These are phyloP conservation scores for Claviceps pusilla DNA, from an alignment of 2,329 filamentous ascomycete species.

Conservation along the genomic window DNA sequence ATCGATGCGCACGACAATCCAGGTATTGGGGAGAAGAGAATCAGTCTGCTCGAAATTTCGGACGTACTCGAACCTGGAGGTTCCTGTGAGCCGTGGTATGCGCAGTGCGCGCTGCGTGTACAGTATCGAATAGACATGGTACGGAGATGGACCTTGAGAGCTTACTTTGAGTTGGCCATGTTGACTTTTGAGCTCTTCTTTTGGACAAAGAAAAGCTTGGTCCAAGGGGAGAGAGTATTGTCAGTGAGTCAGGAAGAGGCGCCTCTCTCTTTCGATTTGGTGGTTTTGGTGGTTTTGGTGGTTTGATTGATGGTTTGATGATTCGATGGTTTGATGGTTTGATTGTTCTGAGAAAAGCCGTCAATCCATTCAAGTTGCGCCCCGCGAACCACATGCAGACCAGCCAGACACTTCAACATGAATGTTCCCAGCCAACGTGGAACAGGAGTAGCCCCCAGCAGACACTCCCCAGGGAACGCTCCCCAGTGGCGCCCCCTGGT, in stretches of 20 bases:
- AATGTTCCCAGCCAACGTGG: too few relatives aligned
- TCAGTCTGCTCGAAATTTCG: constrained; percentile 76
- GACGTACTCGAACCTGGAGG: constrained; percentile 76
- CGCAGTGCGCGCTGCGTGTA: background rate
- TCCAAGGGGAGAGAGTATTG: background rate
- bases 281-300: too few relatives aligned
- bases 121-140: background rate
- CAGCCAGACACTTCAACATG: too few relatives aligned
- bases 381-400: too few relatives aligned
- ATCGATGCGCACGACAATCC: constrained; percentile 89
- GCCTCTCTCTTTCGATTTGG: too few relatives aligned
- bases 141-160: constrained; percentile 1
- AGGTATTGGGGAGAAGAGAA: constrained; percentile 71
- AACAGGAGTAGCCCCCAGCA: too few relatives aligned
- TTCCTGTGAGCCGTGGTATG: constrained; percentile 1
- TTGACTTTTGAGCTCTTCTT: constrained; percentile 5
- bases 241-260: background rate
- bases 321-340: too few relatives aligned
- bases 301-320: too few relatives aligned
- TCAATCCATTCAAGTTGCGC: too few relatives aligned
- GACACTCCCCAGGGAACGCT: too few relatives aligned
- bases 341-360: too few relatives aligned
- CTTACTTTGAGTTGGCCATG: constrained; percentile 44
- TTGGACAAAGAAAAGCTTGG: background rate
- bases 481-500: too few relatives aligned